Evolutionary conservation across 352 stramenopile species (phyloP), one percentile per base, ranked within the genome.

Genomic region (Phytophthora fragariaefolia): DNA sequence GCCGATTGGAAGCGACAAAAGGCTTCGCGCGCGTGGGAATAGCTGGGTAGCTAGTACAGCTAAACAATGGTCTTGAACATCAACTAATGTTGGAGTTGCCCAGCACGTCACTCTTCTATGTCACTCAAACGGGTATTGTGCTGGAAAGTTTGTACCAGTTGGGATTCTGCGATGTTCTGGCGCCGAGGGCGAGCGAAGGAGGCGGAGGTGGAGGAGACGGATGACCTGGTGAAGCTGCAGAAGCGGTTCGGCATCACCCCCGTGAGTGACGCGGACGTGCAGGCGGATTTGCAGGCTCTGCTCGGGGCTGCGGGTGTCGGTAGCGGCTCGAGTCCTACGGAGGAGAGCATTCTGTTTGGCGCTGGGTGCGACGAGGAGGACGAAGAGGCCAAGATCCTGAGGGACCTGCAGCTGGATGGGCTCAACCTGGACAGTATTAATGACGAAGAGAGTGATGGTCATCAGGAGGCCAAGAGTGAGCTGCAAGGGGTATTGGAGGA

Each of bases 201-300:
- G 38, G 65, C 23, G 59, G 42, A 18, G 4, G 67, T 27, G 32
- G 55, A 51, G 38, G 51, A 60, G 52, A 75, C 61, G 20, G 76
- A 89, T 36, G 81, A 93, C 23, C 58, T 93, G 22, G 56, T 38
- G 3, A 80, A 83, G 69, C 74, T 93, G 36, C 85, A 93, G 73
- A 76, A 80, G 15, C 80, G 93, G 74, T 91, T 95, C 55, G 84
- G 87, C 5, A 93, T 95, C 68, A 83, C 79, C 30, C 72, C 81
- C 28, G 73, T 92, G 49, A 84, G 61, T 20, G 84, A 93, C 57
- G 80, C 78, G 42, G 83, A 95, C 46, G 82, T 95, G 18, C 71
- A 92, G 63, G 71, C 60, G 36, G 87, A 95, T 43, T 80, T 93
- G 23, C 68, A 77, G 50, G 64, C 72, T 67, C 74, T 95, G 17